Conservation (phyloP, 495 filamentous ascomycete species). For the Beverwykella pulmonaria region DNA sequence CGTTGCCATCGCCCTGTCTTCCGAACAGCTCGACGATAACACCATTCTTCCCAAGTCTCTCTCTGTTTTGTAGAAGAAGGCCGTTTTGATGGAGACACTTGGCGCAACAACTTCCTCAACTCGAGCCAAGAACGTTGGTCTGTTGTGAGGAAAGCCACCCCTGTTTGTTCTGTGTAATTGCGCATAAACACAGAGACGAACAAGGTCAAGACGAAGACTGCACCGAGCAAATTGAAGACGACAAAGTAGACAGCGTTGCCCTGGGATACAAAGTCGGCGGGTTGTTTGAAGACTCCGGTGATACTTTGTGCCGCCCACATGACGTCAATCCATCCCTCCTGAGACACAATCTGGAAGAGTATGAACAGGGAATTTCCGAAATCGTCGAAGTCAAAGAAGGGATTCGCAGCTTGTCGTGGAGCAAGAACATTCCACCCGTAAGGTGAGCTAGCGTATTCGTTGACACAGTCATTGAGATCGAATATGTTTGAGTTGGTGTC, state of each 20-base stretch:
- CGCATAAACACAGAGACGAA: conserved; percentile 99
- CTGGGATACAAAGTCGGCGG: conserved; percentile 65
- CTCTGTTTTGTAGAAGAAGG: conserved; percentile 73
- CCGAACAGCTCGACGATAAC: conserved; percentile 88
- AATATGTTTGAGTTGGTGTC: conserved; percentile 59
- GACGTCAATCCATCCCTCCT: conserved; percentile 96
- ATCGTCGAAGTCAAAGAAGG: conserved; percentile 90
- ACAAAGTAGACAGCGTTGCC: conserved; percentile 94
- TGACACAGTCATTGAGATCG: conserved; percentile 72
- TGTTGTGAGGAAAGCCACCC: conserved; percentile 92
- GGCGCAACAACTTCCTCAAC: conserved; percentile 85
- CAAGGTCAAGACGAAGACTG: conserved; percentile 95
- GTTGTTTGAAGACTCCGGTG: conserved; percentile 73
- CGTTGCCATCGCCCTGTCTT: conserved; percentile 94
- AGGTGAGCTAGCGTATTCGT: conserved; percentile 76
- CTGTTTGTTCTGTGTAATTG: conserved; percentile 98
- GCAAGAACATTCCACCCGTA: conserved; percentile 82
- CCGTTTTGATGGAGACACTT: conserved; percentile 90
- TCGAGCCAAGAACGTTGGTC: conserved; percentile 98
- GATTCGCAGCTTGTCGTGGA: conserved; percentile 76
- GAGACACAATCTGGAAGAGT: conserved; percentile 97
- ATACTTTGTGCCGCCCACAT: conserved; percentile 82
- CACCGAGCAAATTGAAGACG: conserved; percentile 92
- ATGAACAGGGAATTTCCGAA: conserved; percentile 92
- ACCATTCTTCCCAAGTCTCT: conserved; percentile 83